Conservation (phyloP, 805 yeast genomes). For the Candida maesae region DNA sequence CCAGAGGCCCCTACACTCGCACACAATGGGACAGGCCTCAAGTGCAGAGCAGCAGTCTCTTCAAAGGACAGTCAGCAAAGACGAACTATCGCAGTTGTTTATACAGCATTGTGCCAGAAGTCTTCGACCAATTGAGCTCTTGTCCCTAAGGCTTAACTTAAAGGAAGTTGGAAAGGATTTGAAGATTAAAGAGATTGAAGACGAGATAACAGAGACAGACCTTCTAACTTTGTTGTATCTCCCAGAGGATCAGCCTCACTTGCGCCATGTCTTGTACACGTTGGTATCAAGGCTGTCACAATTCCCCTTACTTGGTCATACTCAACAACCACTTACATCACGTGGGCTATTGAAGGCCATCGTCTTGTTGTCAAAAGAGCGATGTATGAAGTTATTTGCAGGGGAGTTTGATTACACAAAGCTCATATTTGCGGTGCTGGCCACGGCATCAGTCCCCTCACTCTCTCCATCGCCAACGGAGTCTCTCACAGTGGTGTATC, state of each 20-base stretch:
- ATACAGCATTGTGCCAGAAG: conserved; percentile 31
- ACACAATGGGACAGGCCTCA: conserved; percentile 24
- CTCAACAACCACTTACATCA: conserved; percentile 27
- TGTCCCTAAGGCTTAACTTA: conserved; percentile 27
- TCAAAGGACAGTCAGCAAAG: conserved; percentile 13
- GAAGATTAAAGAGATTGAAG: neutral
- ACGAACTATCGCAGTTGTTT: conserved; percentile 27
- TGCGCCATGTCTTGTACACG: conserved; percentile 35
- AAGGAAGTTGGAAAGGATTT: conserved; percentile 19
- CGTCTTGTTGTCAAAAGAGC: conserved; percentile 40
- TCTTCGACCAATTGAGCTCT: conserved; percentile 33
- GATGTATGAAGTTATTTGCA: conserved; percentile 34
- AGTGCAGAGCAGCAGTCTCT: conserved; percentile 12
- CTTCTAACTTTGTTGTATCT: conserved; percentile 33
- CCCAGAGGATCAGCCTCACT: conserved; percentile 30
- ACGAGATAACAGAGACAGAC: conserved; percentile 13
- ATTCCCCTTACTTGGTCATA: conserved; percentile 42
- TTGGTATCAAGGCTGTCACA: conserved; percentile 41
- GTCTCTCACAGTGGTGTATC: conserved; percentile 14
- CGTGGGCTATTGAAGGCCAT: conserved; percentile 42
- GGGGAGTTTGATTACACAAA: conserved; percentile 38
- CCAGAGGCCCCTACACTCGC: no score
- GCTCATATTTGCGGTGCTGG: conserved; percentile 47
- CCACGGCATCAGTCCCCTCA: conserved; percentile 16
- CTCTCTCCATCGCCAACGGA: conserved; percentile 6